Conservation (phyloP, 768 basidiomycete genomes). For the Daedalea quercina region DNA sequence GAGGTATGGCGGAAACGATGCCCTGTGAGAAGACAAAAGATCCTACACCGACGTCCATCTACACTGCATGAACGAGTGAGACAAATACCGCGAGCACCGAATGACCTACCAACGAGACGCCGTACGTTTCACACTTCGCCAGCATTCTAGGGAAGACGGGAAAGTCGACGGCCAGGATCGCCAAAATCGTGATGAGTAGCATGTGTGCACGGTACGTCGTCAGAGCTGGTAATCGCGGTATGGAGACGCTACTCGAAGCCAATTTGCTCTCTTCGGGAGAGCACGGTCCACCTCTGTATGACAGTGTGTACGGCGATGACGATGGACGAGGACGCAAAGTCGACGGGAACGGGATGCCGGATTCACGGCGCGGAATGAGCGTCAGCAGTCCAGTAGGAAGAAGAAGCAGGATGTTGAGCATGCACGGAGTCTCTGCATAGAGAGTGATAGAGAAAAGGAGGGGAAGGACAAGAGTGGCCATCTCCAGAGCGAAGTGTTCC, state of each 20-base stretch:
- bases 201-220: slow-evolving; percentile 90
- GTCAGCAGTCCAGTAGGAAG: slow-evolving; percentile 39
- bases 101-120: slow-evolving; percentile 77
- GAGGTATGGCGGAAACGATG: slow-evolving; percentile 78
- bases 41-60: slow-evolving; percentile 99
- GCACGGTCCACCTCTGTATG: neutral
- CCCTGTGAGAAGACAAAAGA: slow-evolving; percentile 98
- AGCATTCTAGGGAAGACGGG: slow-evolving; percentile 81
- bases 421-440: slow-evolving; percentile 45
- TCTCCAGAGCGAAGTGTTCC: slow-evolving; percentile 46
- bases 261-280: neutral
- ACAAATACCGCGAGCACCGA: neutral
- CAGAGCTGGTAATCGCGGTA: slow-evolving; percentile 60
- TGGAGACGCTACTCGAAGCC: neutral
- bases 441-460: slow-evolving; percentile 79
- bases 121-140: slow-evolving; percentile 92
- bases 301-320: slow-evolving; percentile 7
- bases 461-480: slow-evolving; percentile 62
- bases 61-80: neutral
- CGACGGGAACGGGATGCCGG: slow-evolving; percentile 49
- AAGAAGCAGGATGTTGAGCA: slow-evolving; percentile 28
- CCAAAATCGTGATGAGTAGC: slow-evolving; percentile 87
- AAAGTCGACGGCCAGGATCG: slow-evolving; percentile 96
- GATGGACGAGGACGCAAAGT: slow-evolving; percentile 19
- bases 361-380: slow-evolving; percentile 33